phyloP scores from a whole-genome alignment of 495 filamentous ascomycete species.

The Saxophila tyrrhenica region DNA sequence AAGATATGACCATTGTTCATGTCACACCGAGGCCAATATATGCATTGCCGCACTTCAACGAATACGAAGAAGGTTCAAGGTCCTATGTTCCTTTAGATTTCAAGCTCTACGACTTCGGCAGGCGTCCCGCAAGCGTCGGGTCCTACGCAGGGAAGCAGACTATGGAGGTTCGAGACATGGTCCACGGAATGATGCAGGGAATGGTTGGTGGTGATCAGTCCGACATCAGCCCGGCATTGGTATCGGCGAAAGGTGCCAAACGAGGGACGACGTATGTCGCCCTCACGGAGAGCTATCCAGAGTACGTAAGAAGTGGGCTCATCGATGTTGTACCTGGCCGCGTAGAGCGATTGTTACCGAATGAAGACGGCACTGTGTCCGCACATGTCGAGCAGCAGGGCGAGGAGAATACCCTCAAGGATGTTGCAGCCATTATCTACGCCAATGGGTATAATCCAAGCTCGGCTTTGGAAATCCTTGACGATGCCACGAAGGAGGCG shows the following conservation, averaged over 20 bases:
- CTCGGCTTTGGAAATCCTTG: conserved; percentile 47
- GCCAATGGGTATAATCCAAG: conserved; percentile 67
- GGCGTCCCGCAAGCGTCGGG: conserved; percentile 34
- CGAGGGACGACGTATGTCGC: conserved; percentile 49
- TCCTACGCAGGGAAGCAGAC: conserved; percentile 17
- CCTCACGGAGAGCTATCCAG: conserved; percentile 57
- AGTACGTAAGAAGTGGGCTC: conserved; percentile 55
- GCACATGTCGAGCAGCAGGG: conserved; percentile 4
- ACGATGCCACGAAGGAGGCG: conserved; percentile 37
- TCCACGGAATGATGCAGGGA: conserved; percentile 9
- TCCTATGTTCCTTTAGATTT: conserved; percentile 70
- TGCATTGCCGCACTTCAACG: conserved; percentile 53
- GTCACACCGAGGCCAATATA: conserved; percentile 60
- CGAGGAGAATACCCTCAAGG: conserved; percentile 35
- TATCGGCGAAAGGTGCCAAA: conserved; percentile 25
- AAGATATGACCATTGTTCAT: conserved; percentile 49
- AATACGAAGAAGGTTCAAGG: conserved; percentile 28
- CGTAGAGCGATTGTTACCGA: conserved; percentile 1
- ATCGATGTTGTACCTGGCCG: conserved; percentile 44
- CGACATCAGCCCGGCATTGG: conserved; percentile 33
- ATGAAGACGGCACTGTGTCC: conserved; percentile 28
- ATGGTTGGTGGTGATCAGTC: conserved; percentile 55
- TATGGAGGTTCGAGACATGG: conserved; percentile 6
- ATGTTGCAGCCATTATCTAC: conserved; percentile 56
- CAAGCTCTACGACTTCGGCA: conserved; percentile 55